Conservation (phyloP, 176 grass and related monocot genomes). For the Eremochloa ophiuroides region DNA sequence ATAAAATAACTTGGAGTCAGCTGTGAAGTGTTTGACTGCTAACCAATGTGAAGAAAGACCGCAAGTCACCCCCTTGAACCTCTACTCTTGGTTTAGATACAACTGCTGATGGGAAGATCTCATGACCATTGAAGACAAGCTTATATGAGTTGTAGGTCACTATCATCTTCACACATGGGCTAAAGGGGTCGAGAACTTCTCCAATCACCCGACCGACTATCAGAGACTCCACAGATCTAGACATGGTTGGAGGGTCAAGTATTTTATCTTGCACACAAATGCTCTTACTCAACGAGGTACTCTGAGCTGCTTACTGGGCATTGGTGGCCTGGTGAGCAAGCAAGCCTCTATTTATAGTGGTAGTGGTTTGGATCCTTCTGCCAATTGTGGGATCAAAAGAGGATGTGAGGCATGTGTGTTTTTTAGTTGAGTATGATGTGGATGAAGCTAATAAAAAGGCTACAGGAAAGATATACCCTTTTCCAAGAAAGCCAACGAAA, state of each 20-base stretch:
- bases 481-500: slow-evolving; percentile 15
- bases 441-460: slow-evolving; percentile 38
- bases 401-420: slow-evolving; percentile 19
- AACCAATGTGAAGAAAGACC: slow-evolving; percentile 96
- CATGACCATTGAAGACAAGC: slow-evolving; percentile 78
- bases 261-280: slow-evolving; percentile 31
- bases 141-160: slow-evolving; percentile 81
- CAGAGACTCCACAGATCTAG: slow-evolving; percentile 69
- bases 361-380: slow-evolving; percentile 29
- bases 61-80: slow-evolving; percentile 65
- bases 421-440: slow-evolving; percentile 31
- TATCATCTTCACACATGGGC: slow-evolving; percentile 71
- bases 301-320: slow-evolving; percentile 36
- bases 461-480: not conserved
- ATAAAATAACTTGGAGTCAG: slow-evolving; percentile 6
- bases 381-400: slow-evolving; percentile 23
- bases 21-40: not conserved
- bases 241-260: slow-evolving; percentile 38
- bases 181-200: slow-evolving; percentile 88
- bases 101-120: slow-evolving; percentile 79
- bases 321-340: slow-evolving; percentile 27
- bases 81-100: slow-evolving; percentile 67
- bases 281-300: not conserved
- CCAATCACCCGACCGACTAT: slow-evolving; percentile 78
- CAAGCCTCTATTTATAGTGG: slow-evolving; percentile 53